A percentile compares a stretch with the other conserved stretches of the same genome.
phyloP scores from a whole-genome alignment of 768 basidiomycete genomes.

The Suillus weaverae region DNA sequence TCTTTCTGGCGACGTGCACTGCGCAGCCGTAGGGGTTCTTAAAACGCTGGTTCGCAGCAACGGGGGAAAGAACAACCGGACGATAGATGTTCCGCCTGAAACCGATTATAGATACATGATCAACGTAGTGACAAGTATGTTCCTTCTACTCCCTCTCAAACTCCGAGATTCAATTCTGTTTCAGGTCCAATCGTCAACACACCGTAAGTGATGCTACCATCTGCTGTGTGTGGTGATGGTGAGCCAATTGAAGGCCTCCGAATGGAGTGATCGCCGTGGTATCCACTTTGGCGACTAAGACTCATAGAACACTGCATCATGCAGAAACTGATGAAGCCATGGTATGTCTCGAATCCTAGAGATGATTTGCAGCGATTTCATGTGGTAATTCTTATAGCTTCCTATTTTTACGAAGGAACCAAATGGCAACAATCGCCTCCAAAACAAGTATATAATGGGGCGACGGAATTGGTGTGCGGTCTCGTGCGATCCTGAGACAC shows the following conservation, averaged over 20 bases:
- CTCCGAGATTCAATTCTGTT: not conserved
- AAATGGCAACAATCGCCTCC: constrained; percentile 63
- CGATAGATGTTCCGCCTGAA: constrained; percentile 44
- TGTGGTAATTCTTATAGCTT: constrained; percentile 44
- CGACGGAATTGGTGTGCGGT: constrained; percentile 85
- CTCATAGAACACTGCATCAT: constrained; percentile 83
- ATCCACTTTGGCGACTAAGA: constrained; percentile 73
- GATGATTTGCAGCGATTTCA: not conserved
- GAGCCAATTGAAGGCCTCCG: constrained; percentile 48
- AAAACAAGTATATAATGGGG: constrained; percentile 84
- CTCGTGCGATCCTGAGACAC: constrained; percentile 53
- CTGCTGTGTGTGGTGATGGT: constrained; percentile 2
- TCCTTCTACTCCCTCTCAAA: not conserved
- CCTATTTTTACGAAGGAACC: constrained; percentile 79
- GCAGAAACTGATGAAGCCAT: constrained; percentile 84
- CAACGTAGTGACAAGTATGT: constrained; percentile 78
- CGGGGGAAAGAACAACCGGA: constrained; percentile 45
- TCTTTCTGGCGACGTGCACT: constrained; percentile 92
- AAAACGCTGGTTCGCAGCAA: constrained; percentile 53
- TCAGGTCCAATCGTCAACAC: constrained; percentile 94
- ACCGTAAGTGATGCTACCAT: constrained; percentile 53
- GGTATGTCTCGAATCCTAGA: constrained; percentile 41
- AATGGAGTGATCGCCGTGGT: constrained; percentile 76
- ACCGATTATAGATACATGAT: constrained; percentile 88
- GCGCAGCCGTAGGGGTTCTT: constrained; percentile 78